phyloP scores from a whole-genome alignment of 2,329 filamentous ascomycete species.

The Phialophora tarda region DNA sequence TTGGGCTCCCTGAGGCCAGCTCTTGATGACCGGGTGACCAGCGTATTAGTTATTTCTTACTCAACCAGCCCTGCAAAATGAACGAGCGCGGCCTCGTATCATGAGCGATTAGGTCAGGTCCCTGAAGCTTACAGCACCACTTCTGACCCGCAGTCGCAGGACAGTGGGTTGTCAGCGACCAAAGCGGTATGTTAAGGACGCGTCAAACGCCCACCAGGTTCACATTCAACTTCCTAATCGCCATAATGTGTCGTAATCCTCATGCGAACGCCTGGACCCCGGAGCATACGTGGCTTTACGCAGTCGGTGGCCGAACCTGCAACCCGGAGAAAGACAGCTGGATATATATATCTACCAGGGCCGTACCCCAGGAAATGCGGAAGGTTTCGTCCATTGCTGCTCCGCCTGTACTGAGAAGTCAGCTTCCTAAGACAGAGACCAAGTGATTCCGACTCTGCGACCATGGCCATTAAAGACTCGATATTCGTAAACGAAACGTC shows the following conservation, averaged over 20 bases:
- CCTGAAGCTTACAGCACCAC: not conserved
- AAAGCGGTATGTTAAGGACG: not conserved
- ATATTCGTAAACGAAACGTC: conserved; percentile 1
- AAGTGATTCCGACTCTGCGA: not conserved
- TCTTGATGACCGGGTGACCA: not conserved
- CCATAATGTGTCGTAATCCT: not conserved
- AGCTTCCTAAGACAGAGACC: not conserved
- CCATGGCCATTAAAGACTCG: conserved; percentile 16
- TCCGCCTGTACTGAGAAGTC: not conserved
- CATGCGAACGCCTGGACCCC: not conserved
- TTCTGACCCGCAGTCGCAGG: not conserved
- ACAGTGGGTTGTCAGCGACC: not conserved
- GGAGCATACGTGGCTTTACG: not conserved
- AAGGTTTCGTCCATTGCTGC: not conserved
- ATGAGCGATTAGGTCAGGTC: not conserved
- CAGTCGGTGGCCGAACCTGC: not conserved
- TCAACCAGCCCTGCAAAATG: not conserved
- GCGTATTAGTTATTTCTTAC: not conserved
- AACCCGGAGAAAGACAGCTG: not conserved
- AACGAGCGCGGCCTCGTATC: not conserved
- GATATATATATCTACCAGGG: not conserved
- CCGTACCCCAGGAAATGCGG: not conserved
- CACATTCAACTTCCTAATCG: not conserved
- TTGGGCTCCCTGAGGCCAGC: not conserved
- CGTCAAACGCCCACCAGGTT: not conserved